Evolutionary conservation across 2,329 filamentous ascomycete species (phyloP).

Genomic region (Lachnellula suecica): DNA sequence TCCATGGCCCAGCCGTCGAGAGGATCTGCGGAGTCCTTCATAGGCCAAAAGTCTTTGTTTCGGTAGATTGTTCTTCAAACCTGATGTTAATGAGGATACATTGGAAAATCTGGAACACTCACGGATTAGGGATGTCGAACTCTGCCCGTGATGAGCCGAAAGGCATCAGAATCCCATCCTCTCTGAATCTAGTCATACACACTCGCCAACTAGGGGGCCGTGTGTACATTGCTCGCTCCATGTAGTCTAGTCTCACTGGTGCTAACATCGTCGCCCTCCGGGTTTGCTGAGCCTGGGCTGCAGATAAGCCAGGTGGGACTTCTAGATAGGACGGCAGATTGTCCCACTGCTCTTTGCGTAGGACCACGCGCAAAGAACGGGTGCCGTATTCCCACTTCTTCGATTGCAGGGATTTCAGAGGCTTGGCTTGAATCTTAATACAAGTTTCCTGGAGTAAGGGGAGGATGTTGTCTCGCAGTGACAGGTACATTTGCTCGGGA

Average conservation of each 20-base stretch:
- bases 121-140: constrained; percentile 42
- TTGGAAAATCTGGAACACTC: no score
- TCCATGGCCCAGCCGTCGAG: constrained; percentile 35
- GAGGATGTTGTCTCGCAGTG: constrained; percentile 6
- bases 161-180: constrained; percentile 40
- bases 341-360: constrained; percentile 35
- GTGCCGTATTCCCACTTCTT: constrained; percentile 9
- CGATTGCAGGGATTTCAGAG: neutral
- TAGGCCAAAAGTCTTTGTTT: constrained; percentile 32
- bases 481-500: neutral
- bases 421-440: constrained; percentile 32
- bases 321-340: constrained; percentile 28
- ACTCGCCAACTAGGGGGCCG: constrained; percentile 29
- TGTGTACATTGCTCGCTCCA: constrained; percentile 30
- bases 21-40: constrained; percentile 38
- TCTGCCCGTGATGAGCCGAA: constrained; percentile 34
- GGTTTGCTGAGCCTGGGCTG: constrained; percentile 22
- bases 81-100: neutral
- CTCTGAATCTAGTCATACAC: constrained; percentile 32
- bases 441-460: constrained; percentile 35
- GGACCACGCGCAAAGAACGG: constrained; percentile 23
- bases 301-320: constrained; percentile 26
- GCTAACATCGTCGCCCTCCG: constrained; percentile 32
- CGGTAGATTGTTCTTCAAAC: constrained; percentile 36
- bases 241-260: constrained; percentile 32